Base-by-base conservation (phyloP, 495 filamentous ascomycete genomes). In the Aspergillus cavernicola region DNA sequence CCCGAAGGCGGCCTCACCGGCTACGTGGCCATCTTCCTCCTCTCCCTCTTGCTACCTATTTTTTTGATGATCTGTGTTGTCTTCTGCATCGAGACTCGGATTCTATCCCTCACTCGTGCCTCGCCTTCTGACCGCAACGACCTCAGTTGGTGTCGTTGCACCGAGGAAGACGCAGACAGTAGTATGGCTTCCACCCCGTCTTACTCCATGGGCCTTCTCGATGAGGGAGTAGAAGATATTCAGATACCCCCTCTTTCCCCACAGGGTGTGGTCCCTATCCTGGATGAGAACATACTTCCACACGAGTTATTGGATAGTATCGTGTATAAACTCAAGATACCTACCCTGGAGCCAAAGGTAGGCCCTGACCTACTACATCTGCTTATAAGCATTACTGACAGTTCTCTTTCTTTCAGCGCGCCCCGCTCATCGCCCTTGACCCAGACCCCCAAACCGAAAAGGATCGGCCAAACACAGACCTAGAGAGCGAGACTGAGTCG, bases 141-240 rank as follows among this genome's bases (percentile, higher is more conserved):
- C 10, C 28, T 13, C 6, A 8, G 31, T 38, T 24, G 31, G 19
- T 39, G 24, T 37, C 38, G 13, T 32, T 13, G 33, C 35, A 22
- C 3, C 18, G 24, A 50, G 13, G 15, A 31, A 19, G 6, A 10
- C 33, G 2, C 20, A 20, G 22, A 50, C 7, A 9, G 29, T 3
- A 24, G 22, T 18, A 43, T 50, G 46, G 12, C 43, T 16, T 5
- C 36, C 46, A 23, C 32, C 10, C 23, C 37, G 0, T 6, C 3
- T 7, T 32, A 47, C 24, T 15, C 23, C 11, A 15, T n/a, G 20
- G 42, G 47, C 28, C 50, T 60, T 28, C 28, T 60, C 12, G 54
- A 57, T 26, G 35, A 50, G 12, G 3, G 32, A 18, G 11, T 61
- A 44, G 59, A 61, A 16, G 46, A 56, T 5, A 53, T 60, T 16